Base-by-base conservation (phyloP, 1,139 yeast species). In the Geotrichum siamense region DNA sequence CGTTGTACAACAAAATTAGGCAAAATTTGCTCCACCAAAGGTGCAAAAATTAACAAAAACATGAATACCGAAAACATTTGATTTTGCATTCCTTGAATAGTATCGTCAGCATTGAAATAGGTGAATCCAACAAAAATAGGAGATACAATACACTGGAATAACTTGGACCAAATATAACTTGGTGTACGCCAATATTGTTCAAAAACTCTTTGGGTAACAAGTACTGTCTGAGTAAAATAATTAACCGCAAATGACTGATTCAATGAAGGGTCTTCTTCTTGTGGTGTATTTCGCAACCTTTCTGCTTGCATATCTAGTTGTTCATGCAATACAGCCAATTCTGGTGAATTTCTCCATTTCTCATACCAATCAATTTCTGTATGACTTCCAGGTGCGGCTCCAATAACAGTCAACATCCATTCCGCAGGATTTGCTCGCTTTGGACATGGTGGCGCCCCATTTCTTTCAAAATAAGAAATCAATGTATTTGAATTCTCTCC, bases 131-230 rank as follows among this genome's bases (percentile, higher is more conserved):
- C 78, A 64, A 82, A 79, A 31, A 82, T 53, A 13, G 79, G 66
- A 37, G 81, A 64, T 27, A 72, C 57, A 27, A 71, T 53, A 26
- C 76, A 67, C 57, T 82, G 68, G 52, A 75, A 65, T 20, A 79
- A 44, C 65, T 82, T 82, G 43, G 85, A 70, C 74, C 81, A 81
- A 40, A 81, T 73, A 59, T 80, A 82, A 22, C 68, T 57, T 17
- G 91, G 91, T n/a, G 84, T 71, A 68, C 94, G 74, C 82, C 83
- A 82, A 59, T 78, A 74, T 58, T 79, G 83, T 55, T 76, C 71
- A 52, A 78, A 64, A 31, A 75, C 77, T 41, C 78, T 66, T 41
- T 61, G 51, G 19, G 77, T 67, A 25, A 80, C 87, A 47, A 72
- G 53, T 21, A 55, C 37, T 50, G 71, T 72, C 60, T 82, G 93